A percentile compares a stretch with the other conserved stretches of the same genome.
phyloP scores from a whole-genome alignment of 257 asterid species.

The Henckelia pumila region DNA sequence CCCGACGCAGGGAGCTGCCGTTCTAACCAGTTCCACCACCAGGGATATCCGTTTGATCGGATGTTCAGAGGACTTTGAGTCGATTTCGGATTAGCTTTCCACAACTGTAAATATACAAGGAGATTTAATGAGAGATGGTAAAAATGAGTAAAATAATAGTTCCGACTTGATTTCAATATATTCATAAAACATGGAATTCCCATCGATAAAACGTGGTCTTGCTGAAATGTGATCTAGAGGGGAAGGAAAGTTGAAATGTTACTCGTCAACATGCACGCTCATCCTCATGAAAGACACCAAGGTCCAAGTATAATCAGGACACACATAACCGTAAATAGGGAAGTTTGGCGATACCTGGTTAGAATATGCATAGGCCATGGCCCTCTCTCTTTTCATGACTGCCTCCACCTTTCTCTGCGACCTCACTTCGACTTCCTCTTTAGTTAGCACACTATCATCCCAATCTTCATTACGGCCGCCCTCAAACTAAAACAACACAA shows the following conservation, averaged over 20 bases:
- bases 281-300: not conserved
- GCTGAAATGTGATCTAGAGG: too few relatives aligned
- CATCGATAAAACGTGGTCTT: not conserved
- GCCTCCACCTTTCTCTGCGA: slow-evolving; percentile 74
- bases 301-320: not conserved
- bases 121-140: not conserved
- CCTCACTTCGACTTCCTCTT: slow-evolving; percentile 77
- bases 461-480: slow-evolving; percentile 61
- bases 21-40: slow-evolving; percentile 99
- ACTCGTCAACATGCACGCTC: not conserved
- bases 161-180: not conserved
- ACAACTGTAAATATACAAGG: slow-evolving; percentile 48
- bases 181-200: not conserved
- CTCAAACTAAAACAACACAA: slow-evolving; percentile 46
- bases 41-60: slow-evolving; percentile 62
- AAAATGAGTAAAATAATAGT: not conserved
- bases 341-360: slow-evolving; percentile 52
- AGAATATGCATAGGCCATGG: slow-evolving; percentile 92
- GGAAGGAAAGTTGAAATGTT: too few relatives aligned
- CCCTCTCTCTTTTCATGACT: slow-evolving; percentile 81
- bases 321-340: not conserved
- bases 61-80: slow-evolving; percentile 40
- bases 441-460: slow-evolving; percentile 82
- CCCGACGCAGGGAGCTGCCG: slow-evolving; percentile 52
- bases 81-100: slow-evolving; percentile 59